Conservation (phyloP, 192 early-diverging fungal genomes). For the Coemansia sp. region DNA sequence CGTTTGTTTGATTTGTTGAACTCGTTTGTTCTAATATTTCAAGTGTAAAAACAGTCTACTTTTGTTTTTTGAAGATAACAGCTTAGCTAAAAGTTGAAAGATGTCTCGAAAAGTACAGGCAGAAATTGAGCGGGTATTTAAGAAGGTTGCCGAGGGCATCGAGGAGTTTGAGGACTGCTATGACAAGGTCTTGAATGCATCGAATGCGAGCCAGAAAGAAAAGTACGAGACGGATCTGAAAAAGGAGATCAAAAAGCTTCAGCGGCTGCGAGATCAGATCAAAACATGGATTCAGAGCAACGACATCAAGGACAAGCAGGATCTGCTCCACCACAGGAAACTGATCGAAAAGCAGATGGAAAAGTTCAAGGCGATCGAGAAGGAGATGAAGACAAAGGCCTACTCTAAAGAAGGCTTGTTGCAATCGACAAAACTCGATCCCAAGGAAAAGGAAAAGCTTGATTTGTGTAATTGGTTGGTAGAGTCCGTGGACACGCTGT, state of each 20-base stretch:
- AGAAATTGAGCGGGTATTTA: conserved; percentile 94
- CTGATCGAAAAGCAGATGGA: conserved; percentile 99
- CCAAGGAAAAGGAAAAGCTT: conserved; percentile 88
- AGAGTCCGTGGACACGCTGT: conserved; percentile 77
- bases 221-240: conserved; percentile 96
- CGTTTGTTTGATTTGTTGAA: too few relatives aligned
- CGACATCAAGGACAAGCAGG: conserved; percentile 97
- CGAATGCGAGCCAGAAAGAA: conserved; percentile 89
- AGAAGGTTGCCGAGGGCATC: conserved; percentile 94
- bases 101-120: conserved; percentile 53
- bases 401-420: conserved; percentile 94
- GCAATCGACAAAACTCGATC: conserved; percentile 81
- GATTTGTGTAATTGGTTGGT: conserved; percentile 86
- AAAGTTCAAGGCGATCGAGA: conserved; percentile 95
- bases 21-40: background rate
- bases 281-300: conserved; percentile 92
- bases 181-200: conserved; percentile 81
- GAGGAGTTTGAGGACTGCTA: conserved; percentile 90
- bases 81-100: background rate
- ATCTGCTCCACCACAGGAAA: conserved; percentile 85
- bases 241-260: conserved; percentile 99
- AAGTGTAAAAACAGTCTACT: background rate
- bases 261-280: conserved; percentile 94
- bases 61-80: too few relatives aligned
- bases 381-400: conserved; percentile 99